These are phyloP conservation scores for Syzygium aromaticum DNA, from an alignment of 345 rosid species.

Conservation along the genomic window DNA sequence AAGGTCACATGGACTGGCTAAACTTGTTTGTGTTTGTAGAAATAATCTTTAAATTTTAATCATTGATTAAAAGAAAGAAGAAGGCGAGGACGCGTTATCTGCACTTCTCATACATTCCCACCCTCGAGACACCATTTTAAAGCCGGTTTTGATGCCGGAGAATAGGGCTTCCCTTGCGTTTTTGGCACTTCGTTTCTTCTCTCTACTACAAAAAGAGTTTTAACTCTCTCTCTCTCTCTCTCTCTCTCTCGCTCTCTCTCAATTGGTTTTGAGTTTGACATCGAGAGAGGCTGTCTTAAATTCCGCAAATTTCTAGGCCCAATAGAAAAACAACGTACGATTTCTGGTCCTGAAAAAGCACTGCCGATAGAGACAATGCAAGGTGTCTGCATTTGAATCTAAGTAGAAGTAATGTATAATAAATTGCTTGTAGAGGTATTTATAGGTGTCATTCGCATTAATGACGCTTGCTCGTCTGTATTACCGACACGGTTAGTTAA, in stretches of 20 bases:
- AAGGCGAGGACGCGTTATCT: conserved; percentile 14
- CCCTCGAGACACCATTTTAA: conserved; percentile 21
- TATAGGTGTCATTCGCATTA: not conserved
- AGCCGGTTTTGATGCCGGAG: conserved; percentile 70
- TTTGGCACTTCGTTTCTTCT: conserved; percentile 26
- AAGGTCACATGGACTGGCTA: conserved; percentile 72
- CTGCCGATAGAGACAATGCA: not conserved
- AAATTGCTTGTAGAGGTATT: not conserved
- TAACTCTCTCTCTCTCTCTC: not conserved
- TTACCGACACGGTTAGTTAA: not conserved
- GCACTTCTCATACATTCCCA: conserved; percentile 2
- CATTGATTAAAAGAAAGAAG: not conserved
- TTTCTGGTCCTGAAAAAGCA: not conserved
- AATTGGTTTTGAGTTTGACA: not conserved
- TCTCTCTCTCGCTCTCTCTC: not conserved
- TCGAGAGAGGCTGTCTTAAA: not conserved
- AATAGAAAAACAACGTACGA: not conserved
- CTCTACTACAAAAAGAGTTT: not conserved
- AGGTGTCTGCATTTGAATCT: not conserved
- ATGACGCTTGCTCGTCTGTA: not conserved
- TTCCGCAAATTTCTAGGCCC: not conserved
- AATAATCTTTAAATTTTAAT: conserved; percentile 11
- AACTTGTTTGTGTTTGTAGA: conserved; percentile 42
- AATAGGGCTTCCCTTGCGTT: conserved; percentile 50
- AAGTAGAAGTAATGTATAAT: not conserved